Evolutionary conservation across 345 rosid genomes (phyloP).

Genomic region (Schrenkiella parvula): DNA sequence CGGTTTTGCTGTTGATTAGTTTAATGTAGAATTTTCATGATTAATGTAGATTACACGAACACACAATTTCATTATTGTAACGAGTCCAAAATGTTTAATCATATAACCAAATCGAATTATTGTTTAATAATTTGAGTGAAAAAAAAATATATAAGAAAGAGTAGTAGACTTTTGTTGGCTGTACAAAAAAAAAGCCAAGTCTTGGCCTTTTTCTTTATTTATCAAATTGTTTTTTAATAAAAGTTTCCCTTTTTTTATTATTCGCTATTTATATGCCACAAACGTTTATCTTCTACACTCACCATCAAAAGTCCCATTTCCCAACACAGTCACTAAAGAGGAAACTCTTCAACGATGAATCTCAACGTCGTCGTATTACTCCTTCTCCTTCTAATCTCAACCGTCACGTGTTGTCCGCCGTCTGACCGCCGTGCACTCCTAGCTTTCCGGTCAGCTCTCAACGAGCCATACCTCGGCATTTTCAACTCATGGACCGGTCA

Average conservation of each 20-base stretch:
- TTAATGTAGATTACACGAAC: conserved; percentile 29
- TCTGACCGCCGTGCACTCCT: conserved; percentile 69
- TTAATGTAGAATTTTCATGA: conserved; percentile 2
- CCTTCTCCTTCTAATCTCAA: conserved; percentile 31
- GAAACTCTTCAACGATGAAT: conserved; percentile 18
- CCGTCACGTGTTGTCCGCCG: conserved; percentile 60
- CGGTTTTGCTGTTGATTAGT: not conserved
- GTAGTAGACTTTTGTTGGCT: not conserved
- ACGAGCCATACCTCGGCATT: conserved; percentile 64
- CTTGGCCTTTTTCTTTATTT: conserved; percentile 2
- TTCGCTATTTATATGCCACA: conserved; percentile 17
- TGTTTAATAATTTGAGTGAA: not conserved
- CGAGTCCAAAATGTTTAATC: conserved; percentile 24
- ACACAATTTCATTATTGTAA: not conserved
- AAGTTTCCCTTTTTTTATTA: not conserved
- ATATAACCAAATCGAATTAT: not conserved
- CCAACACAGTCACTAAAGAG: conserved; percentile 20
- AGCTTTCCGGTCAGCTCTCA: conserved; percentile 60
- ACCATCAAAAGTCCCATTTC: conserved; percentile 15
- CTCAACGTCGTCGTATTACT: conserved; percentile 25
- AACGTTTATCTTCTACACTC: conserved; percentile 22
- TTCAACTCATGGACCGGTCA: conserved; percentile 78
- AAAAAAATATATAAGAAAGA: not conserved
- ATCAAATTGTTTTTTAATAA: not conserved
- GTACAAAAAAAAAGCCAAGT: not conserved